Base-by-base conservation (phyloP, 2,329 filamentous ascomycete genomes). In the Furcasterigmium sp. region DNA sequence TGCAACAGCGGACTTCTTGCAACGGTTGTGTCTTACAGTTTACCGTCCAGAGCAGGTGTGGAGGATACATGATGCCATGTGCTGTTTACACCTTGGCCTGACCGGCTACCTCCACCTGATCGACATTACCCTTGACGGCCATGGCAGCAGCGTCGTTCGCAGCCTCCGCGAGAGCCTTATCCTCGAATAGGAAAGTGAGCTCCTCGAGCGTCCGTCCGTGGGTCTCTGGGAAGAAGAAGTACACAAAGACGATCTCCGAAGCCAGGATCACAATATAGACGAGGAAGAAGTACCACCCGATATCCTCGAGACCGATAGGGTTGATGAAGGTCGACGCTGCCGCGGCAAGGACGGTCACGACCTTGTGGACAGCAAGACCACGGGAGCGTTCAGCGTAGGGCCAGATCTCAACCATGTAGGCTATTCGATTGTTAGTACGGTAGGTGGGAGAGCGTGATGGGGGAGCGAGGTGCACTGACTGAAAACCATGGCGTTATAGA, bases 181-280 rank as follows among this genome's bases (percentile, higher is more conserved):
- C 53, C 54, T 58, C 56, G 42, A 58, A 58, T 25, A 58, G 36
- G 38, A 53, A 47, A 17, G 50, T 37, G 19, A 55, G 32, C 35
- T 89, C 85, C 67, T 89, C 85, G 30, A 89, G 69, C 46, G 84
- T 78, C 46, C 88, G 75, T 51, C 85, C 85, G 48, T 82, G 83
- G 0, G 85, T 89, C 63, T 89, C 85, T 8, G 85, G 85, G 58
- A 87, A 89, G 50, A 87, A 73, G 63, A 89, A 87, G 64, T 82
- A 89, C 32, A 89, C 84, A 85, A 52, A 17, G 18, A 26, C 39
- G 21, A 50, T 36, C 37, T 56, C 53, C 34, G 52, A 50, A 11
- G 29, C 49, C 14, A 56, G 45, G 49, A 50, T 53, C 18, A 32
- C 19, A 34, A 32, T 35, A 18, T 41, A 41, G 18, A 32, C 30